Conservation (phyloP, 768 basidiomycete species). For the Lactarius quietus region DNA sequence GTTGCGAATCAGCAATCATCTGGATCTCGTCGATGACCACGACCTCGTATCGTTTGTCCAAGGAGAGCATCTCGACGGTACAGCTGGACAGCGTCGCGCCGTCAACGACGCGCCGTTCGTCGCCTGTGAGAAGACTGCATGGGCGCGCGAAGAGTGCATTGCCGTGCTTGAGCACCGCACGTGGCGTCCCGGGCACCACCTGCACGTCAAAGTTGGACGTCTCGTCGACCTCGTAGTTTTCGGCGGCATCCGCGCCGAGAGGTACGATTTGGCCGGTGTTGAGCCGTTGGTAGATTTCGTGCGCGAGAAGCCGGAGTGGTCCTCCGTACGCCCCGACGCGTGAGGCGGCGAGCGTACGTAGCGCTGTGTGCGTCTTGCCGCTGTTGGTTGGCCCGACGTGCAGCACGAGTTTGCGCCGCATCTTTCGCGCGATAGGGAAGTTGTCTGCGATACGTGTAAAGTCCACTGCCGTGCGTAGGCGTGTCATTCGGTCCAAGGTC, state of each 20-base stretch:
- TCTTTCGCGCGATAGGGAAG: conserved; percentile 49
- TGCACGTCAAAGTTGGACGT: conserved; percentile 37
- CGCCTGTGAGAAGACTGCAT: conserved; percentile 91
- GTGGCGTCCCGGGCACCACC: conserved; percentile 25
- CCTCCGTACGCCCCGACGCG: conserved; percentile 80
- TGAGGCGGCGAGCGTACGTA: conserved; percentile 82
- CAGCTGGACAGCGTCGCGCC: conserved; percentile 63
- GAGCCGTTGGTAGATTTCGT: conserved; percentile 90
- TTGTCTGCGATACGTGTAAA: conserved; percentile 46
- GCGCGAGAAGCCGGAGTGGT: conserved; percentile 87
- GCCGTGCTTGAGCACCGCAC: conserved; percentile 34
- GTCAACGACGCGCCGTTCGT: conserved; percentile 74
- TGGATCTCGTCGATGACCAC: conserved; percentile 97
- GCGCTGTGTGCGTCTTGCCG: conserved; percentile 92
- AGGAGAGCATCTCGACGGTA: conserved; percentile 89
- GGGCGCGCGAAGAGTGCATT: conserved; percentile 48
- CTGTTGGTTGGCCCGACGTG: conserved; percentile 98
- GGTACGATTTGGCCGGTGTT: conserved; percentile 89
- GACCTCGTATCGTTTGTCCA: conserved; percentile 53
- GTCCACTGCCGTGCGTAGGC: conserved; percentile 35
- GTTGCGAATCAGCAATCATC: conserved; percentile 76
- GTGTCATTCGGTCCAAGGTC: conserved; percentile 31
- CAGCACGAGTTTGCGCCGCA: conserved; percentile 79
- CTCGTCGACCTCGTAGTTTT: conserved; percentile 37
- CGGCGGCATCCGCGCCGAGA: conserved; percentile 49